phyloP scores from a whole-genome alignment of 352 stramenopile species.

The Phytophthora pisi region DNA sequence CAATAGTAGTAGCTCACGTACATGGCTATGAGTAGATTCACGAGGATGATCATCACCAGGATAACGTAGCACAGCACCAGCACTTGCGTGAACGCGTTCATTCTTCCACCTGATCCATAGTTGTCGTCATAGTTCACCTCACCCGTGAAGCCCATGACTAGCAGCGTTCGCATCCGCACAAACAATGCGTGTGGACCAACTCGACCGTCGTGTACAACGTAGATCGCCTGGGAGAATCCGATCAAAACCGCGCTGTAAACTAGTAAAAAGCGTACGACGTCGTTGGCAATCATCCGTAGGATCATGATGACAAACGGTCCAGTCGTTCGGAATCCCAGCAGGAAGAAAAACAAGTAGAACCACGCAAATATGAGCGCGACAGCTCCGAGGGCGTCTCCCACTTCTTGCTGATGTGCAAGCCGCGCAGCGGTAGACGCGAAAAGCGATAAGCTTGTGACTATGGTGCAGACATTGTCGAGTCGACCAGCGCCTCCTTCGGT shows the following conservation, averaged over 20 bases:
- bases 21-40: conserved; percentile 76
- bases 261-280: conserved; percentile 63
- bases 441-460: conserved; percentile 44
- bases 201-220: conserved; percentile 56
- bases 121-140: conserved; percentile 73
- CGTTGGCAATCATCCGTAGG: conserved; percentile 60
- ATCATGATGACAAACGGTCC: conserved; percentile 78
- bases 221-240: conserved; percentile 62
- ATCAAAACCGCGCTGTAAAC: conserved; percentile 62
- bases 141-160: conserved; percentile 62
- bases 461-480: conserved; percentile 64
- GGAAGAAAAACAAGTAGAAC: conserved; percentile 75
- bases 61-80: conserved; percentile 68
- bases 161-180: conserved; percentile 51
- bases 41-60: conserved; percentile 67
- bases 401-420: conserved; percentile 22
- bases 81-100: conserved; percentile 54
- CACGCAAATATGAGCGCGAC: conserved; percentile 60
- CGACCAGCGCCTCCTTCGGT: conserved; percentile 48
- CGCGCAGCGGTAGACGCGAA: conserved; percentile 40
- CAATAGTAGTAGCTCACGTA: conserved; percentile 16
- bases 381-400: conserved; percentile 50
- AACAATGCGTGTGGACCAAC: conserved; percentile 36
- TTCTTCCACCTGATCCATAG: conserved; percentile 43
- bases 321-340: conserved; percentile 64